Evolutionary conservation across 345 rosid species (phyloP), one percentile per base, ranked within the genome.

Genomic region (Turritis glabra): DNA sequence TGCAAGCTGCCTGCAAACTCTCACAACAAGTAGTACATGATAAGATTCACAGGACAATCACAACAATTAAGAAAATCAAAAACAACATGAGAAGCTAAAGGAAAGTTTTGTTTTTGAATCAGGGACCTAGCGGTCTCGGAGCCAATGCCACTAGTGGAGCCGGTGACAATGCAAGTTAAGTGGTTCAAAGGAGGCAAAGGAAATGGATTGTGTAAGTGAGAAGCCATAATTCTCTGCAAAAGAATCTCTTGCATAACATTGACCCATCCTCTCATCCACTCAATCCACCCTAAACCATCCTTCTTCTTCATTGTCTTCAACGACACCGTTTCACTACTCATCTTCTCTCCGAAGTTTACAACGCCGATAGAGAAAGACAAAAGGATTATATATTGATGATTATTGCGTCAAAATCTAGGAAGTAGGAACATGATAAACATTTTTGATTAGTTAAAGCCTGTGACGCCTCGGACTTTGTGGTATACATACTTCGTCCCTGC

Each of bases 71-170:
- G 10, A 58, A 57, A 41, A 5, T 18, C 2, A 62, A 53, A 30
- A 63, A 17, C 35, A 37, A 22, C 1, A 51, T 21, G 2, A 47
- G 40, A 47, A 32, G 19, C 18, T 19, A 56, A 43, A 19, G 12
- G 15, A 15, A 59, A 60, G 2, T 17, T 48, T 14, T 47, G n/a
- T n/a, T n/a, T 64, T 1, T 25, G 27, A 26, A n/a, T 70, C 23
- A 14, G 17, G 41, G 22, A 88, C 96, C 93, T 83, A 63, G 92
- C 90, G 8, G 82, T 89, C 82, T 90, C 90, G 26, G 74, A 82
- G 82, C 97, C 98, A 83, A 93, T 93, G 83, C 94, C 98, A 76
- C 93, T 93, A 66, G 98, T 89, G 74, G 91, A 89, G 69, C 97
- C 97, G 26, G 98, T 91, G 60, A 91, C 92, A 79, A 89, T 78